phyloP scores from a whole-genome alignment of 208 protist species.

The Crithidia acanthocephali region DNA sequence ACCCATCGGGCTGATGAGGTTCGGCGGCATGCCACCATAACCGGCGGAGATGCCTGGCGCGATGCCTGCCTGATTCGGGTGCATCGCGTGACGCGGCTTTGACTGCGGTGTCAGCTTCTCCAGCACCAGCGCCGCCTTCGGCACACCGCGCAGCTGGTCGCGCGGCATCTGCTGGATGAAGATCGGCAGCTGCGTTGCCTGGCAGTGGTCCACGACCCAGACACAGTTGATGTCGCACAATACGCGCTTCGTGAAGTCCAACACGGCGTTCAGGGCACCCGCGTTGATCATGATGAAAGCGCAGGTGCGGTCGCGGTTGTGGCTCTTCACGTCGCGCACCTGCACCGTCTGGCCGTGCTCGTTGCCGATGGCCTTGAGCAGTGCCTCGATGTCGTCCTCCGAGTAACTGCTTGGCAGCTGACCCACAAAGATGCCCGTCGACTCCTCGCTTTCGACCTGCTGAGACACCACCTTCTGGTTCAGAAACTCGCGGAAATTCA shows the following conservation, averaged over 20 bases:
- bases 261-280: conserved; percentile 45
- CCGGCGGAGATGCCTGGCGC: background rate
- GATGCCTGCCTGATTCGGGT: background rate
- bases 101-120: conserved; percentile 66
- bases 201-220: conserved; percentile 60
- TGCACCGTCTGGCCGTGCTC: conserved; percentile 56
- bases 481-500: conserved; percentile 64
- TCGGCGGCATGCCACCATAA: conserved; percentile 5
- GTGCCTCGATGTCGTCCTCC: conserved; percentile 71
- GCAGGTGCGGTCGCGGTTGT: conserved; percentile 81
- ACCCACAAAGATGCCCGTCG: conserved; percentile 78
- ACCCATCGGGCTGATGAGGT: conserved; percentile 17
- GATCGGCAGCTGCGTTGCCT: conserved; percentile 42
- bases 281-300: conserved; percentile 86
- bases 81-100: conserved; percentile 24
- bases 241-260: conserved; percentile 75
- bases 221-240: conserved; percentile 83
- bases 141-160: conserved; percentile 71
- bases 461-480: conserved; percentile 40
- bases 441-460: conserved; percentile 48
- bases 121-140: conserved; percentile 80
- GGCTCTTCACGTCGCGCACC: conserved; percentile 80
- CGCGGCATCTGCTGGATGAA: conserved; percentile 65
- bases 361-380: conserved; percentile 67
- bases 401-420: conserved; percentile 81